Percentiles rank a stretch among this genome's conserved stretches.
Evolutionary conservation across 352 stramenopile species (phyloP).

Genomic region (Phytopythium delawarense): DNA sequence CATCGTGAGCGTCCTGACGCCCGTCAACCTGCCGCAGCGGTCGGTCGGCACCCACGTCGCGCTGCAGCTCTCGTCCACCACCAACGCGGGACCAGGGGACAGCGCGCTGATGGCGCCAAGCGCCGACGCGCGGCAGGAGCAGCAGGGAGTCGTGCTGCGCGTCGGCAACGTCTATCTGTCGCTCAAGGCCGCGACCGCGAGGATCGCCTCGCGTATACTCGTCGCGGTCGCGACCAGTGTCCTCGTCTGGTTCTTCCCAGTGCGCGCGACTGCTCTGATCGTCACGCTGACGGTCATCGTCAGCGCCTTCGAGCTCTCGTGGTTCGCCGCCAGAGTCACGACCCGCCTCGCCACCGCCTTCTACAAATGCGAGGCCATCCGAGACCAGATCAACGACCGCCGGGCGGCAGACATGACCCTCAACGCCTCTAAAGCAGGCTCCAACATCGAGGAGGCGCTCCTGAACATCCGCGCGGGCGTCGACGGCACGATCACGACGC

Average conservation of each 20-base stretch:
- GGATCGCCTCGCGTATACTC: background rate
- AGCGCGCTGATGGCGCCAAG: background rate
- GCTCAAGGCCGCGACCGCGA: background rate
- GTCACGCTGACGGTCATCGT: conserved; percentile 1
- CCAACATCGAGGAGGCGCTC: conserved; percentile 1
- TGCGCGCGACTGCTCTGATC: conserved; percentile 1
- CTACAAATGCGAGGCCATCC: background rate
- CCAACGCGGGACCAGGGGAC: background rate
- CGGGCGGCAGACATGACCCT: background rate
- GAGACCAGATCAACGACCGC: background rate
- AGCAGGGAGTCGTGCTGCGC: background rate
- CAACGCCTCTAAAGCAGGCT: background rate
- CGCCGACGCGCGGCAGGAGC: background rate
- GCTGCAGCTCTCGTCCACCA: conserved; percentile 2
- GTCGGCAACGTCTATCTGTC: conserved; percentile 5
- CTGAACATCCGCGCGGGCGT: conserved; percentile 4
- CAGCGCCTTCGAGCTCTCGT: conserved; percentile 1
- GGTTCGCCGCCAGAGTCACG: background rate
- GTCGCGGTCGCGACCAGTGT: background rate
- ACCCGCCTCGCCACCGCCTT: background rate
- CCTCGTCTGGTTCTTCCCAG: conserved; percentile 1
- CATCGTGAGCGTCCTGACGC: conserved; percentile 8
- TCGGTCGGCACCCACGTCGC: background rate
- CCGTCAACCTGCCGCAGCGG: conserved; percentile 4
- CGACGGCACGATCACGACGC: background rate